Evolutionary conservation across 2,329 filamentous ascomycete genomes (phyloP), one percentile per base, ranked within the genome.

Genomic region (Neodidymelliopsis sp.): DNA sequence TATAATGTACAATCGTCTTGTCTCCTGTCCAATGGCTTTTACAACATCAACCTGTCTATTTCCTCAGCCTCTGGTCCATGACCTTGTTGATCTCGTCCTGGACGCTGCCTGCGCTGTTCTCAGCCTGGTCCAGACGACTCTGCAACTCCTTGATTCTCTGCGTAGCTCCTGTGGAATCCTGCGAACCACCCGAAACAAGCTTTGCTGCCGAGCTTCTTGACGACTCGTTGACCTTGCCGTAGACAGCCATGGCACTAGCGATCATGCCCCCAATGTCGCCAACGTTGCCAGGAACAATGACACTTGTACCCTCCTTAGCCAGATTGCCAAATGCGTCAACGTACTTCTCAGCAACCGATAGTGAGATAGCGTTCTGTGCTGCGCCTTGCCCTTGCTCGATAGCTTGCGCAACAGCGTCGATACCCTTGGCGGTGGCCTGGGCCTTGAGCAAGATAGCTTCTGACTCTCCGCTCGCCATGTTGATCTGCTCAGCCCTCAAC

Each of bases 201-300:
- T 80, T 79, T 57, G 80, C 80, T 4, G 85, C 84, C 73, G 89
- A 81, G 9, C 80, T 79, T 69, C 84, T 87, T 74, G 96, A 91
- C 1, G 87, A 84, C 66, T 93, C 84, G 62, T 85, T 91, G 33
- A 99, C 90, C 73, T 96, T 97, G 50, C 93, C 91, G 72, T 96
- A 99, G 13, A 99, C 92, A 44, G 91, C 89, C 80, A 99, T 86
- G 2, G 92, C 94, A 13, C 90, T 95, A 28, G 94, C 92, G 72
- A 99, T 97, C 92, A 99, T 96, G 61, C 90, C 86, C 44, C 91
- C 88, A 62, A 99, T 92, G 70, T 99, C 94, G 53, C 94, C 94
- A 27, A 99, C 91, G 67, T 99, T 97, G 9, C 94, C 94, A 0
- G 94, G 94, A 11, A 99, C 92, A 15, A 99, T 91, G 20, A 99